A percentile compares a stretch with the other conserved stretches of the same genome.
Evolutionary conservation across 768 basidiomycete species (phyloP).

Genomic region (Cyathus striatus): DNA sequence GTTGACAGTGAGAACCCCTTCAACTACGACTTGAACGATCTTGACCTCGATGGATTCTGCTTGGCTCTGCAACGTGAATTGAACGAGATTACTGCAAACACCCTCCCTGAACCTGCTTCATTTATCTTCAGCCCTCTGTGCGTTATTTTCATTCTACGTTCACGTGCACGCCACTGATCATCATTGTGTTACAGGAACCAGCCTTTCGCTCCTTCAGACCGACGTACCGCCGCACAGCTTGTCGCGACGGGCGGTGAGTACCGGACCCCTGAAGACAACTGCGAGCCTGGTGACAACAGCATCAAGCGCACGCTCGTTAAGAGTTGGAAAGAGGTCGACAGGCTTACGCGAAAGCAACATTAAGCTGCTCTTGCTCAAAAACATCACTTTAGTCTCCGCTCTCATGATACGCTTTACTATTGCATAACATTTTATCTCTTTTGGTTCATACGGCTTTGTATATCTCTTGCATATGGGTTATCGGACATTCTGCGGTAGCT

Average conservation of each 20-base stretch:
- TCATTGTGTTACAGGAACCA: slow-evolving; percentile 38
- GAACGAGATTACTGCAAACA: slow-evolving; percentile 68
- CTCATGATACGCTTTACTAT: not conserved
- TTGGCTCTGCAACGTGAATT: slow-evolving; percentile 62
- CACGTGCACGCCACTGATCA: not conserved
- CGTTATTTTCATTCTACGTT: not conserved
- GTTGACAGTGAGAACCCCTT: slow-evolving; percentile 56
- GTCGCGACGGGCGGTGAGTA: slow-evolving; percentile 31
- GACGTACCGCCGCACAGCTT: slow-evolving; percentile 52
- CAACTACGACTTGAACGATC: slow-evolving; percentile 64
- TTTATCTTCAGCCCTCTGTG: slow-evolving; percentile 49
- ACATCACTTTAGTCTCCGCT: not conserved
- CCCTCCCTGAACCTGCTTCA: slow-evolving; percentile 41
- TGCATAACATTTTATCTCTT: too few relatives aligned
- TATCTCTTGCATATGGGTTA: too few relatives aligned
- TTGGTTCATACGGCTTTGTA: too few relatives aligned
- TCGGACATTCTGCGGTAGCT: too few relatives aligned
- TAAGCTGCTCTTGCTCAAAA: not conserved
- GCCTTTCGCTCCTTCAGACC: slow-evolving; percentile 65
- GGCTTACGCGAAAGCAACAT: slow-evolving; percentile 21
- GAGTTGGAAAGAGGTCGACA: slow-evolving; percentile 37
- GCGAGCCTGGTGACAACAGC: slow-evolving; percentile 26
- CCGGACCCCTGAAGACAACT: slow-evolving; percentile 17
- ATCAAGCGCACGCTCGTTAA: slow-evolving; percentile 34
- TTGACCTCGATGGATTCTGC: slow-evolving; percentile 68